phyloP scores from a whole-genome alignment of 345 rosid species.

The Eucalyptus pauciflora region DNA sequence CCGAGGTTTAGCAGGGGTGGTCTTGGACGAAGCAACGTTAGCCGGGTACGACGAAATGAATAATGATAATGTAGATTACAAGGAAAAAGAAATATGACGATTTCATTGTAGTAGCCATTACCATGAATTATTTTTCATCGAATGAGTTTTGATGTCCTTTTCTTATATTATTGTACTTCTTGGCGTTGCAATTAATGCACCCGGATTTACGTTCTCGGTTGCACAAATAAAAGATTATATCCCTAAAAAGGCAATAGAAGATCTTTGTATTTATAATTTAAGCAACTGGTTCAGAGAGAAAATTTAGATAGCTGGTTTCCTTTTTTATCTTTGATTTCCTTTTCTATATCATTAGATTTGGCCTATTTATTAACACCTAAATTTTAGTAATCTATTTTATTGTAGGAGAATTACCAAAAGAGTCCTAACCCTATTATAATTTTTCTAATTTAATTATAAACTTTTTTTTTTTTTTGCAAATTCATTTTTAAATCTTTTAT shows the following conservation, averaged over 20 bases:
- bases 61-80: neutral
- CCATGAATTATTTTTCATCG: neutral
- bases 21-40: neutral
- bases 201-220: neutral
- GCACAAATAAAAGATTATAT: too few relatives aligned
- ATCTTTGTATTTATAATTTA: neutral
- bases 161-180: neutral
- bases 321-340: neutral
- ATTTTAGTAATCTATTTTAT: too few relatives aligned
- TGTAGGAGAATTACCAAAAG: rapidly evolving
- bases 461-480: too few relatives aligned
- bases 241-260: rapidly evolving
- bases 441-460: too few relatives aligned
- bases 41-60: neutral
- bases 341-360: rapidly evolving
- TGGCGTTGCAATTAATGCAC: neutral
- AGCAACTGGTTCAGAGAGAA: rapidly evolving
- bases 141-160: neutral
- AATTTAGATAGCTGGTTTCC: neutral
- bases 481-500: too few relatives aligned
- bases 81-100: neutral
- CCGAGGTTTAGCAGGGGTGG: neutral
- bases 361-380: neutral
- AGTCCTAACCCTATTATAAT: rapidly evolving
- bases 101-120: neutral